A percentile compares a stretch with the other conserved stretches of the same genome.
These are phyloP conservation scores for Picea mariana DNA, from an alignment of 83 land plant genomes.

Conservation along the genomic window DNA sequence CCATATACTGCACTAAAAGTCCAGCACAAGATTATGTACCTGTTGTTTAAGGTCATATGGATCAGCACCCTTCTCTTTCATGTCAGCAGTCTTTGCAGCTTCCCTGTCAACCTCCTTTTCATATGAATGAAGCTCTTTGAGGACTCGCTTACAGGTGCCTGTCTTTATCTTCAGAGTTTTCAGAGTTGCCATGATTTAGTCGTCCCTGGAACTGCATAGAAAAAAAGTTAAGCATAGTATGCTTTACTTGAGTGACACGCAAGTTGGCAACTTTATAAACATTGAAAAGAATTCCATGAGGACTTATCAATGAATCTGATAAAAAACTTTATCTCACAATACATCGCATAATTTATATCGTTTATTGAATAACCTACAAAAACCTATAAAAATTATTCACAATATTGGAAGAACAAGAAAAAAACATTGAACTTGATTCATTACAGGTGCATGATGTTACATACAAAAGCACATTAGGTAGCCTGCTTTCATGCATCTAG, in stretches of 20 bases:
- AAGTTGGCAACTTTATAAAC: too few relatives aligned
- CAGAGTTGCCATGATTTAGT: slow-evolving; percentile 50
- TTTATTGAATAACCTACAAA: too few relatives aligned
- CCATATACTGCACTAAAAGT: not conserved
- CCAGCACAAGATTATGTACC: slow-evolving; percentile 35
- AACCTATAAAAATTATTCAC: too few relatives aligned
- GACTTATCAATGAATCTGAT: too few relatives aligned
- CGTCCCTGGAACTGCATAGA: not conserved
- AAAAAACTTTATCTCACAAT: too few relatives aligned
- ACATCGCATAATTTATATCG: too few relatives aligned
- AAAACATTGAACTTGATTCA: too few relatives aligned
- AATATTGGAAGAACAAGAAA: too few relatives aligned
- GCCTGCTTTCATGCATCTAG: too few relatives aligned
- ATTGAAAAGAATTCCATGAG: too few relatives aligned
- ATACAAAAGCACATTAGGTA: too few relatives aligned
- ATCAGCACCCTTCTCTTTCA: slow-evolving; percentile 91
- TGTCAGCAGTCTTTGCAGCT: slow-evolving; percentile 72
- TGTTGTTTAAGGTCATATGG: slow-evolving; percentile 95
- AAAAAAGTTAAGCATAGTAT: not conserved
- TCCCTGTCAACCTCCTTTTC: slow-evolving; percentile 93
- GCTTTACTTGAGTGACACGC: not conserved
- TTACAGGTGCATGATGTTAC: too few relatives aligned
- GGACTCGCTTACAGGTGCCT: slow-evolving; percentile 71
- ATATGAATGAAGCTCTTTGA: slow-evolving; percentile 87
- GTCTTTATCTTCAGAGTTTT: slow-evolving; percentile 84